phyloP scores from a whole-genome alignment of 1,139 yeast genomes.

The Saccharomyces uvarum region DNA sequence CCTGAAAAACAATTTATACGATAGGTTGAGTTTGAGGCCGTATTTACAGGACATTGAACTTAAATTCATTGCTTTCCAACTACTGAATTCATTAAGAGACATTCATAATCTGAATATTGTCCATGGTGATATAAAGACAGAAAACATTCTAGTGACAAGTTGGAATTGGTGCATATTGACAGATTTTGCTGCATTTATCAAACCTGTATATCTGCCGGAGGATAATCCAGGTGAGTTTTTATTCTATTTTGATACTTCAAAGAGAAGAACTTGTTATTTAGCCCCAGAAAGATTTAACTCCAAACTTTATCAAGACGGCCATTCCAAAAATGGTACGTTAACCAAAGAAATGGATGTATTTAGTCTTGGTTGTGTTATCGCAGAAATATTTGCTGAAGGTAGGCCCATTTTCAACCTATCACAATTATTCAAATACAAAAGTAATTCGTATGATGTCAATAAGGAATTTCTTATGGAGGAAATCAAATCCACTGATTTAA shows the following conservation, averaged over 20 bases:
- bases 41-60: slow-evolving; percentile 77
- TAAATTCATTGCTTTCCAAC: slow-evolving; percentile 75
- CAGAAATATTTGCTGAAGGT: slow-evolving; percentile 83
- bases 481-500: slow-evolving; percentile 45
- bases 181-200: slow-evolving; percentile 70
- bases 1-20: slow-evolving; percentile 71
- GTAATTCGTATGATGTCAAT: slow-evolving; percentile 58
- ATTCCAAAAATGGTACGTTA: slow-evolving; percentile 37
- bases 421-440: slow-evolving; percentile 75
- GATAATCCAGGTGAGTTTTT: slow-evolving; percentile 93
- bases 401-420: slow-evolving; percentile 79
- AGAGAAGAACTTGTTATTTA: slow-evolving; percentile 76
- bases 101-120: slow-evolving; percentile 56
- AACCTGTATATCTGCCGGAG: slow-evolving; percentile 83
- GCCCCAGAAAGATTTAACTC: slow-evolving; percentile 83
- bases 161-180: slow-evolving; percentile 82
- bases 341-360: slow-evolving; percentile 79
- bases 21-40: slow-evolving; percentile 80
- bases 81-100: slow-evolving; percentile 51
- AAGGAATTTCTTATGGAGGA: slow-evolving; percentile 34
- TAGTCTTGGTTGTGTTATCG: slow-evolving; percentile 84
- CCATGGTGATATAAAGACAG: slow-evolving; percentile 91
- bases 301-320: slow-evolving; percentile 20
- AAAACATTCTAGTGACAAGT: slow-evolving; percentile 76
- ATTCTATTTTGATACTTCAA: slow-evolving; percentile 86